Base-by-base conservation (phyloP, 2,329 filamentous ascomycete genomes). In the Uncinocarpus reesii region DNA sequence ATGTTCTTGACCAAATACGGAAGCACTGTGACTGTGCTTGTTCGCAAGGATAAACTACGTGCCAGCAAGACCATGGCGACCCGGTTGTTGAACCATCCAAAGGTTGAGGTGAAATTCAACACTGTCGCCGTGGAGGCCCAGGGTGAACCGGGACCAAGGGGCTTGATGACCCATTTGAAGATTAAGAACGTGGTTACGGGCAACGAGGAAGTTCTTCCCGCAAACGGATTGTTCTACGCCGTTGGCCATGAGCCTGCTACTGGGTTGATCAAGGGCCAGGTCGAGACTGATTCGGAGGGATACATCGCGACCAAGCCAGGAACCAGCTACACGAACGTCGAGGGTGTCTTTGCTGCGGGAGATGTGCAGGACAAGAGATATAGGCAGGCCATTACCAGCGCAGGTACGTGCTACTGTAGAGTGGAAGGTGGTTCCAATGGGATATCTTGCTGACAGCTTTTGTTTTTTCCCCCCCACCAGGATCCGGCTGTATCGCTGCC, bases 321-420 rank as follows among this genome's bases (percentile, higher is more conserved):
- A 49, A 90, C 87, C 38, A 87, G 87, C 51, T 76, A 84, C 62
- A 98, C 92, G 41, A 95, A 80, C 68, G 69, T 95, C 4, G 80
- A 87, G 63, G 92, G 92, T 65, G 87, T 98, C 16, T 98, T 95
- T 64, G 92, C 92, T 31, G 92, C 90, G 7, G 92, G 92, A 55
- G 92, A 98, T 65, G 93, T 98, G 7, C 92, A 98, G 74, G 93
- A 98, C 67, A 98, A 96, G 82, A 81, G 83, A 64, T 98, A 98
- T 69, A 80, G 92, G 65, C 92, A 98, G 73, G 92, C 92, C 40
- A 93, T 98, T 57, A 98, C 92, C 55, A 95, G 89, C 71, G 92
- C 92, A 59, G 90, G 87, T 88, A 74, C 64, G 82, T 78, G 57
- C 8, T 18, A 5, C 23, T 31, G 2, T 23, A n/a, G n/a, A n/a